Evolutionary conservation across 2,329 filamentous ascomycete species (phyloP).

Genomic region (Fusarium austroafricanum): DNA sequence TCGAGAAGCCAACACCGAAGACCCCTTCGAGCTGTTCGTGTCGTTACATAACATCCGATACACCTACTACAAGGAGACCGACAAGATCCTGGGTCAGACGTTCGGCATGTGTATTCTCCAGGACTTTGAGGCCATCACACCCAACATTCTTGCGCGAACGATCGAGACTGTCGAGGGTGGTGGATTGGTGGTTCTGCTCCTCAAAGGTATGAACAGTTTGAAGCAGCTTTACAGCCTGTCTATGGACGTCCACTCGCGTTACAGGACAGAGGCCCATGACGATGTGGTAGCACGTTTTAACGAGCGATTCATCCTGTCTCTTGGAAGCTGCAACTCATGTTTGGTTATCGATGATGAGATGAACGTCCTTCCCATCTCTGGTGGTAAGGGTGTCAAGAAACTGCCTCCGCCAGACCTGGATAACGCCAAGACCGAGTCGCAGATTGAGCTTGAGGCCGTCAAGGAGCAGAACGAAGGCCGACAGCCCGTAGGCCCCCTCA

Average conservation of each 20-base stretch:
- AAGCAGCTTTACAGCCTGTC: constrained; percentile 97
- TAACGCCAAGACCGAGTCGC: constrained; percentile 75
- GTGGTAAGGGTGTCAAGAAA: constrained; percentile 87
- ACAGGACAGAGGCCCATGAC: constrained; percentile 94
- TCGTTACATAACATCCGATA: constrained; percentile 97
- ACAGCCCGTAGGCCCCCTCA: constrained; percentile 84
- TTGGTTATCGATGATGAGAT: constrained; percentile 97
- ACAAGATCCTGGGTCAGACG: constrained; percentile 97
- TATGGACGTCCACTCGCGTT: constrained; percentile 98
- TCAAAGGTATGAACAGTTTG: constrained; percentile 97
- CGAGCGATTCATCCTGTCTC: constrained; percentile 93
- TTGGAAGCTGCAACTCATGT: constrained; percentile 95
- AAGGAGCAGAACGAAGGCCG: constrained; percentile 89
- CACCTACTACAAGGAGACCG: constrained; percentile 99
- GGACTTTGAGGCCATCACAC: constrained; percentile 97
- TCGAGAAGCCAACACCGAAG: constrained; percentile 89
- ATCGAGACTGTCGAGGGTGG: constrained; percentile 98
- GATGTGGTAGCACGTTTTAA: constrained; percentile 98
- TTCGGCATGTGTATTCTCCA: constrained; percentile 99
- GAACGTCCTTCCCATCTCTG: constrained; percentile 96
- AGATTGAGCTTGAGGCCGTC: constrained; percentile 83
- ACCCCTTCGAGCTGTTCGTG: constrained; percentile 97
- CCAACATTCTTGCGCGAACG: constrained; percentile 93
- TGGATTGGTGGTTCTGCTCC: constrained; percentile 85
- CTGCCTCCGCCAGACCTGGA: constrained; percentile 82